These are phyloP conservation scores for Fusarium dimerum DNA, from an alignment of 2,329 filamentous ascomycete genomes.

Conservation along the genomic window DNA sequence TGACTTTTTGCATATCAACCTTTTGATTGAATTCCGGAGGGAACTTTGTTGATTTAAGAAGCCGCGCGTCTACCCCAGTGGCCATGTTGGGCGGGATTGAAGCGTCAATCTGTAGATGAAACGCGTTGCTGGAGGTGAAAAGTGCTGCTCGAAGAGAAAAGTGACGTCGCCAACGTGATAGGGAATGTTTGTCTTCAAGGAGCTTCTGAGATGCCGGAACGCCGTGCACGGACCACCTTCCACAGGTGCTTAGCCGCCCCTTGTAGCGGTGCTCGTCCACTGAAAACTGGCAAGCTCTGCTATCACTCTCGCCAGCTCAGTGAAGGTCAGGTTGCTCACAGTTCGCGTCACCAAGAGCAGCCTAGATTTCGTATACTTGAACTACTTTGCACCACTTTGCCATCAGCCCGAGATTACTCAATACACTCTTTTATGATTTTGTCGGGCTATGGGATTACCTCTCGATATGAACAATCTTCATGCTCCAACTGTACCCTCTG, in stretches of 20 bases:
- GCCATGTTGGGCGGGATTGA: slow-evolving; percentile 59
- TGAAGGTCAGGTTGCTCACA: too few species aligned
- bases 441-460: slow-evolving; percentile 13
- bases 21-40: slow-evolving; percentile 91
- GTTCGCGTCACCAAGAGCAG: too few species aligned
- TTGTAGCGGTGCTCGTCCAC: too few species aligned
- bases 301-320: too few species aligned
- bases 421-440: background rate
- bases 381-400: background rate
- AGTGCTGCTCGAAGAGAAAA: slow-evolving; percentile 22
- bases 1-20: slow-evolving; percentile 97
- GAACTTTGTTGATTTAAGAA: slow-evolving; percentile 89
- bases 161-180: slow-evolving; percentile 30
- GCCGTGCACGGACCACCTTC: too few species aligned
- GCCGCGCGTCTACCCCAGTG: slow-evolving; percentile 82
- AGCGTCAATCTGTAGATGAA: slow-evolving; percentile 15
- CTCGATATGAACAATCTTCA: slow-evolving; percentile 56
- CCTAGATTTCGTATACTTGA: background rate
- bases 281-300: too few species aligned
- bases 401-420: background rate
- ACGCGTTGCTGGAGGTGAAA: slow-evolving; percentile 23
- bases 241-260: too few species aligned
- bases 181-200: too few species aligned
- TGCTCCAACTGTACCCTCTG: slow-evolving; percentile 66
- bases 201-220: too few species aligned